Percentiles rank a stretch among this genome's conserved stretches.
Evolutionary conservation across 129 eudicot species (phyloP).

Genomic region (Tagetes erecta): DNA sequence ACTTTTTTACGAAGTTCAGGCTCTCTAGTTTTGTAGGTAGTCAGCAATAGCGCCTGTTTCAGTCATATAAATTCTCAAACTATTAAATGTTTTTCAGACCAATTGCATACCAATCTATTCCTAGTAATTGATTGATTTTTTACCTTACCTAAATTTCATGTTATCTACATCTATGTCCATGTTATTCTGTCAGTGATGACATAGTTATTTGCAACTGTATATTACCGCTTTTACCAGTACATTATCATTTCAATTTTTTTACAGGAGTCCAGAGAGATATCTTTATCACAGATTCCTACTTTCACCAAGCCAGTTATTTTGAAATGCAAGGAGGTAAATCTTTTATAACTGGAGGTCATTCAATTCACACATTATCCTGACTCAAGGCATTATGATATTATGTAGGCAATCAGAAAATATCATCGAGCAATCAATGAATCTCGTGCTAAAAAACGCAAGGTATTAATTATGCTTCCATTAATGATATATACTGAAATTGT

Average conservation of each 20-base stretch:
- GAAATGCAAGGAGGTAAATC: slow-evolving; percentile 80
- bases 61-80: neutral
- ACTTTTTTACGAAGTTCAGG: neutral
- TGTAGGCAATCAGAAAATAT: slow-evolving; percentile 86
- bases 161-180: neutral
- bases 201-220: slow-evolving; percentile 5
- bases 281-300: slow-evolving; percentile 70
- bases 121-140: neutral
- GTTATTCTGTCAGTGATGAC: neutral
- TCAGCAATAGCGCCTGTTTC: neutral
- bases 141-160: neutral
- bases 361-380: slow-evolving; percentile 1
- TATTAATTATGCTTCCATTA: slow-evolving; percentile 28
- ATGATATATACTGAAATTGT: slow-evolving; percentile 10
- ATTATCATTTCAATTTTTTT: slow-evolving; percentile 11
- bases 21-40: neutral
- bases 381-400: slow-evolving; percentile 17
- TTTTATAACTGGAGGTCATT: slow-evolving; percentile 12
- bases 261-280: slow-evolving; percentile 91
- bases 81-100: neutral
- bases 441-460: slow-evolving; percentile 97
- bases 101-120: neutral
- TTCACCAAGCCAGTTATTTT: slow-evolving; percentile 64
- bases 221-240: neutral
- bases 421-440: slow-evolving; percentile 97